phyloP scores from a whole-genome alignment of 2,329 filamentous ascomycete species.

The Pseudogymnoascus sp. region DNA sequence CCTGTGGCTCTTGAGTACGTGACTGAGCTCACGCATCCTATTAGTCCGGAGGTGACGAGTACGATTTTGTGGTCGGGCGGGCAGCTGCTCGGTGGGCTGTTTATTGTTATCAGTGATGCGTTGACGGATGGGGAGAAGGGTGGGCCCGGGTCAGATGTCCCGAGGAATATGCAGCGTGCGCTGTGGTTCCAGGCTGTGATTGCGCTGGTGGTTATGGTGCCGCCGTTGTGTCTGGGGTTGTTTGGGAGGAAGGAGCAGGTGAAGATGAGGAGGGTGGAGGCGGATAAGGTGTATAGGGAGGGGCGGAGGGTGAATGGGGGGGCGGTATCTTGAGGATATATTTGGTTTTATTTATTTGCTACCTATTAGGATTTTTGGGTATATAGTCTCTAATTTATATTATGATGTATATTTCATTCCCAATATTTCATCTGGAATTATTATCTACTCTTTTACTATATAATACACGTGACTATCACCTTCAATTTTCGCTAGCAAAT shows the following conservation, averaged over 20 bases:
- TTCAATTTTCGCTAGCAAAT: neutral
- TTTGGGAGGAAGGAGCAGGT: constrained; percentile 54
- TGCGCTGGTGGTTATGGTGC: constrained; percentile 53
- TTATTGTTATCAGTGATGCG: constrained; percentile 75
- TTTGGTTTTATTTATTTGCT: neutral
- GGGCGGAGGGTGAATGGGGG: constrained; percentile 30
- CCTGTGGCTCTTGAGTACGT: constrained; percentile 82
- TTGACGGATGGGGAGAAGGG: constrained; percentile 43
- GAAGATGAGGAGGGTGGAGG: constrained; percentile 40
- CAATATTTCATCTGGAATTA: neutral
- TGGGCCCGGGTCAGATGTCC: constrained; percentile 34
- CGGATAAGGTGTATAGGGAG: constrained; percentile 18
- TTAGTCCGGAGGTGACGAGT: constrained; percentile 76
- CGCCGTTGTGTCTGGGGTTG: constrained; percentile 61
- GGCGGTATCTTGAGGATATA: neutral
- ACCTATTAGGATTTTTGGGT: neutral
- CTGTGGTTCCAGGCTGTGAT: constrained; percentile 75
- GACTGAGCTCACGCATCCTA: constrained; percentile 78
- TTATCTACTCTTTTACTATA: neutral
- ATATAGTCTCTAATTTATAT: neutral
- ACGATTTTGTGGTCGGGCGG: constrained; percentile 81
- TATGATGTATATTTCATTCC: neutral
- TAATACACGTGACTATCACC: neutral
- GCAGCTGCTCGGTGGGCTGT: constrained; percentile 75
- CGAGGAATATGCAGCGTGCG: constrained; percentile 63